These are phyloP conservation scores for Phytopythium vexans DNA, from an alignment of 352 stramenopile species.

Conservation along the genomic window DNA sequence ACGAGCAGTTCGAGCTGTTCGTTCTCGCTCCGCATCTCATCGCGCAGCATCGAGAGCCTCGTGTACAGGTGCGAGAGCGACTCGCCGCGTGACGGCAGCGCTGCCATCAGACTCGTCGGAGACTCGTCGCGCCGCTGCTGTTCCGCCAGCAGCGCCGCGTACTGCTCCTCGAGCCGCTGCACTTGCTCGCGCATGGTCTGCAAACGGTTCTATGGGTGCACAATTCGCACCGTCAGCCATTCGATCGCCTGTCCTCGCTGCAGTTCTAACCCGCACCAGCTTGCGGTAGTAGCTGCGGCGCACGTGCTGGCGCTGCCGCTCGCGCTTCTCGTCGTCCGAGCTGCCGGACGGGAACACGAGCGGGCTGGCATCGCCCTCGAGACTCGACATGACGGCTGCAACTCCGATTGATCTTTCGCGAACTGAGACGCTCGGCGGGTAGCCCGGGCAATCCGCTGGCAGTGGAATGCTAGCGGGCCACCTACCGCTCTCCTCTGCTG, in stretches of 20 bases:
- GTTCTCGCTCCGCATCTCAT: slow-evolving; percentile 52
- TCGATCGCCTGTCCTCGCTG: no score
- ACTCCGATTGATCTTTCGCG: no score
- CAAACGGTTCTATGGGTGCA: slow-evolving; percentile 24
- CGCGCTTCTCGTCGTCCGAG: slow-evolving; percentile 21
- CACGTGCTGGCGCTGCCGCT: slow-evolving; percentile 60
- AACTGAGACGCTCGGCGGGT: no score
- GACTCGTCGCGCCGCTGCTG: slow-evolving; percentile 12
- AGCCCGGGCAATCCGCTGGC: no score
- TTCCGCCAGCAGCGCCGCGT: slow-evolving; percentile 16
- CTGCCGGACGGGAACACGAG: slow-evolving; percentile 2
- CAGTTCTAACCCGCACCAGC: slow-evolving; percentile 11
- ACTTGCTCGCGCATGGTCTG: slow-evolving; percentile 35
- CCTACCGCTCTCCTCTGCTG: no score
- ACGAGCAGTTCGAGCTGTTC: slow-evolving; percentile 41
- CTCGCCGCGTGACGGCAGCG: slow-evolving; percentile 7
- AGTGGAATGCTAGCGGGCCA: no score
- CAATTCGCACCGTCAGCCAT: no score
- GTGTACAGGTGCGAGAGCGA: slow-evolving; percentile 42
- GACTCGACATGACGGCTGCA: background rate
- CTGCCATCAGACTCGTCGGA: slow-evolving; percentile 1
- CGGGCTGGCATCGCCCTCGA: background rate
- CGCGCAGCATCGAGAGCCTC: slow-evolving; percentile 44
- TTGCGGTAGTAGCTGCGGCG: slow-evolving; percentile 39
- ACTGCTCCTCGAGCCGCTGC: slow-evolving; percentile 28